Evolutionary conservation across 148 eudicot species (phyloP).

Genomic region (Rhododendron ferrugineum): DNA sequence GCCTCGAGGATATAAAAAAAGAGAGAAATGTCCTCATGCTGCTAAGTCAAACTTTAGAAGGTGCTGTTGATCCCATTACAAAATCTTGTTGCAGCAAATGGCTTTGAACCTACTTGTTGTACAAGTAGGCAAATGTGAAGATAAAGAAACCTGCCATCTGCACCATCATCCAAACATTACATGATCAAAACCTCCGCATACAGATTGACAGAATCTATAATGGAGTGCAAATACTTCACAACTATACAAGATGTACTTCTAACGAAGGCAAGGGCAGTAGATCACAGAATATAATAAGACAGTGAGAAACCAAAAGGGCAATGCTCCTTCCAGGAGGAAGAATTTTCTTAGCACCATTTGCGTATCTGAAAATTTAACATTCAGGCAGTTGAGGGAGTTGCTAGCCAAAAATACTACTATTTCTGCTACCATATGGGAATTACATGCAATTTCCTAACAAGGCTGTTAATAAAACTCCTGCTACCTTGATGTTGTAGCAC

Average conservation of each 20-base stretch:
- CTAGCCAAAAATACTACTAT: not conserved
- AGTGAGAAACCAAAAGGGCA: not conserved
- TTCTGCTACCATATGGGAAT: not conserved
- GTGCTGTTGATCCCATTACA: not conserved
- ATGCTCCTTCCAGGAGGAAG: not conserved
- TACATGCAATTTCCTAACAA: not conserved
- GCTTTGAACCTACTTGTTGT: slow-evolving; percentile 52
- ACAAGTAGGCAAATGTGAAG: slow-evolving; percentile 64
- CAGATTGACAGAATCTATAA: not conserved
- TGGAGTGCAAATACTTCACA: not conserved
- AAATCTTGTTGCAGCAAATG: not conserved
- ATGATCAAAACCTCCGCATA: slow-evolving; percentile 3
- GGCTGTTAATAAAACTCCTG: not conserved
- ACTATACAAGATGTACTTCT: not conserved
- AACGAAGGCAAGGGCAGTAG: not conserved
- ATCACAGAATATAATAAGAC: not conserved
- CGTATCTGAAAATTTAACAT: not conserved
- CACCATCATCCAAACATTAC: slow-evolving; percentile 13
- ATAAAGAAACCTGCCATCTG: slow-evolving; percentile 90
- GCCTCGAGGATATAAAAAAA: not conserved
- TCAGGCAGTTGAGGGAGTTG: not conserved
- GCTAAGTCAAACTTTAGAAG: not conserved
- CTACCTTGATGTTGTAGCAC: not conserved
- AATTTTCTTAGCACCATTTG: not conserved
- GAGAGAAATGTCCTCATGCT: not conserved